Percentiles rank a stretch among this genome's conserved stretches.
Evolutionary conservation across 208 protist genomes (phyloP).

Genomic region (Leishmania aethiopica): DNA sequence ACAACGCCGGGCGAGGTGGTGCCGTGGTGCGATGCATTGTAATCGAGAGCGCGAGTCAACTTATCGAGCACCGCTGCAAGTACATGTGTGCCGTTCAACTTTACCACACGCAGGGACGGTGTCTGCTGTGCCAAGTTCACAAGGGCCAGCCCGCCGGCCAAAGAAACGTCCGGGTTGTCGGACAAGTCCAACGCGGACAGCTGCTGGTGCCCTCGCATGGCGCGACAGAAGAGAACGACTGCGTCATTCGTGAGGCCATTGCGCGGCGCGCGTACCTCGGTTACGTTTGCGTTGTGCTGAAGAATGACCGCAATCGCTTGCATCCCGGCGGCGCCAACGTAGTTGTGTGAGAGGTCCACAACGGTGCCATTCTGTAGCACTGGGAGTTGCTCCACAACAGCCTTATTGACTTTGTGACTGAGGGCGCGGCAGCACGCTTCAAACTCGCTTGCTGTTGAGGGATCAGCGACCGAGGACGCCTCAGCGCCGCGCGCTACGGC

Average conservation of each 20-base stretch:
- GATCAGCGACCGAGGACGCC: neutral
- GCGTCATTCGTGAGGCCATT: conserved; percentile 86
- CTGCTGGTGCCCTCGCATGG: conserved; percentile 53
- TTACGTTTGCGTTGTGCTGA: conserved; percentile 55
- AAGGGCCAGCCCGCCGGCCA: conserved; percentile 72
- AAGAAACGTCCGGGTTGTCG: conserved; percentile 64
- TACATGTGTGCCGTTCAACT: conserved; percentile 68
- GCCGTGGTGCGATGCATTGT: conserved; percentile 32
- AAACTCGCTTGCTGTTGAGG: conserved; percentile 28
- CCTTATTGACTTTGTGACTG: conserved; percentile 63
- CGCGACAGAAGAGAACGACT: conserved; percentile 78
- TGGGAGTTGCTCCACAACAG: conserved; percentile 41
- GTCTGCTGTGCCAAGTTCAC: conserved; percentile 66
- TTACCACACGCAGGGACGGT: conserved; percentile 30
- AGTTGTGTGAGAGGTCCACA: conserved; percentile 73
- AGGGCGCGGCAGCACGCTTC: conserved; percentile 65
- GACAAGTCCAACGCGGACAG: conserved; percentile 72
- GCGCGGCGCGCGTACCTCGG: conserved; percentile 46
- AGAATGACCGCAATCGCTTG: conserved; percentile 78
- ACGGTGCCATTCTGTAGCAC: conserved; percentile 38
- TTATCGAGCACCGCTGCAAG: conserved; percentile 55
- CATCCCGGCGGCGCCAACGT: conserved; percentile 72
- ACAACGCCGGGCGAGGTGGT: neutral
- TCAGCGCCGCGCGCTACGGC: neutral
- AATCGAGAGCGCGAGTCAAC: conserved; percentile 43